These are phyloP conservation scores for Globisporangium nunn DNA, from an alignment of 352 stramenopile species.

Conservation along the genomic window DNA sequence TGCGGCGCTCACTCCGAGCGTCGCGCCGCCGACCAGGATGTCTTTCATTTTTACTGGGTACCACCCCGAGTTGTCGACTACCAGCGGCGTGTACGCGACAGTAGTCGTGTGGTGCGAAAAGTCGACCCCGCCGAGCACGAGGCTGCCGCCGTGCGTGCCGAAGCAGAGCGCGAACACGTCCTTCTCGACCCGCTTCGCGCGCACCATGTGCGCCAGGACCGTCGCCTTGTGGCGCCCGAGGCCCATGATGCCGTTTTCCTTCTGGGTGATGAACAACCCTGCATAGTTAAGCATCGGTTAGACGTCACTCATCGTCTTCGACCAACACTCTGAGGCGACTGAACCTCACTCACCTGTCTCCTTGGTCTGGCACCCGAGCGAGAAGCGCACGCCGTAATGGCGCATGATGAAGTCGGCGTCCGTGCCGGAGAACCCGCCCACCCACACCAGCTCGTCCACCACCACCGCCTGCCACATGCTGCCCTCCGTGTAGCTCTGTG, in stretches of 20 bases:
- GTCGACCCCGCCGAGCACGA: slow-evolving; percentile 79
- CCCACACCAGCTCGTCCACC: slow-evolving; percentile 74
- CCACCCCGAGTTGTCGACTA: slow-evolving; percentile 38
- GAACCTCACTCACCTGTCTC: slow-evolving; percentile 38
- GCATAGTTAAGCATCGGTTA: not conserved
- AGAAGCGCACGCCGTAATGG: slow-evolving; percentile 65
- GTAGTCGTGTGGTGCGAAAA: slow-evolving; percentile 58
- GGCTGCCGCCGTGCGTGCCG: slow-evolving; percentile 41
- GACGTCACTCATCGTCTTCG: not conserved
- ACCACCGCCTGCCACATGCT: slow-evolving; percentile 79
- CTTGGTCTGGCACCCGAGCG: slow-evolving; percentile 72
- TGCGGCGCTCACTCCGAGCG: slow-evolving; percentile 29
- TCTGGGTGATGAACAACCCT: slow-evolving; percentile 75
- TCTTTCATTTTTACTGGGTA: slow-evolving; percentile 84
- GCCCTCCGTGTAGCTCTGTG: slow-evolving; percentile 65
- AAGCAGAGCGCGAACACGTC: slow-evolving; percentile 85
- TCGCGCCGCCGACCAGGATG: slow-evolving; percentile 47
- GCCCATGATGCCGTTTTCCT: slow-evolving; percentile 82
- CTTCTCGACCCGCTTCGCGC: slow-evolving; percentile 37
- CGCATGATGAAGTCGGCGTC: slow-evolving; percentile 33
- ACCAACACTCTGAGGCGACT: not conserved
- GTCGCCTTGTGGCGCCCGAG: slow-evolving; percentile 58
- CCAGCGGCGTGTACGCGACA: slow-evolving; percentile 61
- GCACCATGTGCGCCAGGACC: slow-evolving; percentile 66
- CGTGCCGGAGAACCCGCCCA: slow-evolving; percentile 49